phyloP scores from a whole-genome alignment of 2,329 filamentous ascomycete species.

The Ceratocystis ficicola region DNA sequence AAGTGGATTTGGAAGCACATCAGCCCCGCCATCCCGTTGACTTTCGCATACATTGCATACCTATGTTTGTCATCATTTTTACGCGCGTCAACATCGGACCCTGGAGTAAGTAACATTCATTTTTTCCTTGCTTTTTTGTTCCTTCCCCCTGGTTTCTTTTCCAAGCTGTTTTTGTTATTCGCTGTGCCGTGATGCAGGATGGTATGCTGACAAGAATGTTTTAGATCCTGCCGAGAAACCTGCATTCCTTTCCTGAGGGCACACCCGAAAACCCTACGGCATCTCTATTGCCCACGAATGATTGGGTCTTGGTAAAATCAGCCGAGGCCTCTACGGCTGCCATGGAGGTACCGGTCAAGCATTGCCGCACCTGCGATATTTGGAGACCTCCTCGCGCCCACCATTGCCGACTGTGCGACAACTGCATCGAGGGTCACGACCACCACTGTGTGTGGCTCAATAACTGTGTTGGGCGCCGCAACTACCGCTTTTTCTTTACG shows the following conservation, averaged over 20 bases:
- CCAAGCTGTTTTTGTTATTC: no score
- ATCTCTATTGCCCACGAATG: conserved; percentile 73
- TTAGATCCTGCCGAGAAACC: conserved; percentile 81
- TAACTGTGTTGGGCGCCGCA: conserved; percentile 91
- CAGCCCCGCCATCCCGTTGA: conserved; percentile 75
- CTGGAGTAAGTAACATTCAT: conserved; percentile 56
- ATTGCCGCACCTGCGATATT: conserved; percentile 93
- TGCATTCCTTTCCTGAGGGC: conserved; percentile 73
- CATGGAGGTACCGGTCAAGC: conserved; percentile 97
- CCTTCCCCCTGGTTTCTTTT: no score
- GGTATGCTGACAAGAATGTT: not conserved
- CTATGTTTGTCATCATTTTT: conserved; percentile 87
- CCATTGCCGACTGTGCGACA: conserved; percentile 93
- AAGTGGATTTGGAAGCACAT: conserved; percentile 77
- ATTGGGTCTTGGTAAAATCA: conserved; percentile 86
- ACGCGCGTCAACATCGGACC: conserved; percentile 83
- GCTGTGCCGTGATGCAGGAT: not conserved
- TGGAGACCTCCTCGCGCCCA: conserved; percentile 94
- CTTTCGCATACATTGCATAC: conserved; percentile 85
- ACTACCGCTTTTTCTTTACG: conserved; percentile 95
- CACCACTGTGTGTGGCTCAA: conserved; percentile 99
- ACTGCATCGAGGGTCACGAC: conserved; percentile 92
- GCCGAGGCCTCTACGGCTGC: conserved; percentile 62
- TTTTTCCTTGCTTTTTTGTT: conserved; percentile 11
- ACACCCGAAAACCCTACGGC: conserved; percentile 69